Evolutionary conservation across 768 basidiomycete genomes (phyloP), one percentile per base, ranked within the genome.

Genomic region (Serendipita indica): DNA sequence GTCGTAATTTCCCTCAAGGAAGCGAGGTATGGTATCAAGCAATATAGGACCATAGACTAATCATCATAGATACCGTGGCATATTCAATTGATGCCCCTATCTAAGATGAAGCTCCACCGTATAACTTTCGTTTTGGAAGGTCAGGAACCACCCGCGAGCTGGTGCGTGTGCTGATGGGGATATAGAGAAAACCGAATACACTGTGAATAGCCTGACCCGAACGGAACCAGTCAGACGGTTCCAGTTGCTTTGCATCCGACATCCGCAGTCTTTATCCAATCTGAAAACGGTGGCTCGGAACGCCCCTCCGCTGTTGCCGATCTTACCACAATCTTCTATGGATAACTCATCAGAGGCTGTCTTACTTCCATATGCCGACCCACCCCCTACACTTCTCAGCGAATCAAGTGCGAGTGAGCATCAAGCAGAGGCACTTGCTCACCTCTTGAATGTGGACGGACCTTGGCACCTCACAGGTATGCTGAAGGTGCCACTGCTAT

Each of bases 401-500:
- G 20, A 54, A 28, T 28, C 20, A 2, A 54, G n/a, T 30, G 49
- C 20, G 10, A 12, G 20, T 33, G 41, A 33, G 61, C 27, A 30
- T 3, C 14, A 27, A 62, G 61, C 33, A 64, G 69, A 62, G 72
- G 72, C 58, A 62, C 65, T 32, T 65, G 64, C 6, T 67, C 72
- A 66, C 3, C 60, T 72, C 28, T 64, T 75, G 20, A 72, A 73
- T 62, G 73, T 73, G 2, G 56, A 68, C 6, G 93, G 94, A 0
- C 93, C 94, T 12, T 98, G 93, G 93, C 75, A 76, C 6, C 78
- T 98, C 61, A 79, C 82, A 59, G 77, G 79, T 57, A 73, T 79
- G 30, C 67, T 97, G 41, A 75, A 76, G 41, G 73, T 97, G 1
- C 92, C 93, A 0, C 70, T 69, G 14, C 13, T 56, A 16, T 67